phyloP scores from a whole-genome alignment of 2,329 filamentous ascomycete genomes.

The Calonectria henricotiae region DNA sequence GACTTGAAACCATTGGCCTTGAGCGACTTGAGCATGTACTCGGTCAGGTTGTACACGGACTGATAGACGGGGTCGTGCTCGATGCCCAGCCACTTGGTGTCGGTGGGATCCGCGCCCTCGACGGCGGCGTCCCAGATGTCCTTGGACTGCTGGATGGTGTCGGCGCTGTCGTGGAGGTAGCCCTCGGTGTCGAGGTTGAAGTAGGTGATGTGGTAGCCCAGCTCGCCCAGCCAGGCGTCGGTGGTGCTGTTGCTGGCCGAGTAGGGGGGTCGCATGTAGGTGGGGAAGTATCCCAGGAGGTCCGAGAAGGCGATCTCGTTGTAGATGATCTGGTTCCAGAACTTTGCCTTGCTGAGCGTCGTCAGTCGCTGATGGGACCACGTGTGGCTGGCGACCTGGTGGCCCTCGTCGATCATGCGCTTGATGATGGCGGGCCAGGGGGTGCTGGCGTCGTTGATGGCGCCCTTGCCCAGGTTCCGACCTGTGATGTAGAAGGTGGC shows the following conservation, averaged over 20 bases:
- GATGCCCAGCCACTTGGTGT: slow-evolving; percentile 67
- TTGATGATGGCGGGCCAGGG: slow-evolving; percentile 58
- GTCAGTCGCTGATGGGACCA: slow-evolving; percentile 65
- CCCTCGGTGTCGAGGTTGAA: slow-evolving; percentile 76
- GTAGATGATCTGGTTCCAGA: slow-evolving; percentile 61
- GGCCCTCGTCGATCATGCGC: slow-evolving; percentile 69
- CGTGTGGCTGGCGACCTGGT: slow-evolving; percentile 74
- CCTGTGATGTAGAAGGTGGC: slow-evolving; percentile 61
- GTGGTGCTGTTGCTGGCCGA: slow-evolving; percentile 62
- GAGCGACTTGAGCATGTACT: slow-evolving; percentile 63
- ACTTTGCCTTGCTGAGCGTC: slow-evolving; percentile 54
- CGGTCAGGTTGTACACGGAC: slow-evolving; percentile 62
- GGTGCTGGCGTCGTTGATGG: slow-evolving; percentile 60
- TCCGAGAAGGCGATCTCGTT: slow-evolving; percentile 63
- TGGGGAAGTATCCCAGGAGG: slow-evolving; percentile 61
- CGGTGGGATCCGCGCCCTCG: slow-evolving; percentile 53
- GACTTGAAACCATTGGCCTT: slow-evolving; percentile 60
- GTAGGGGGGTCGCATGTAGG: slow-evolving; percentile 65
- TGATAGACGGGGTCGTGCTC: slow-evolving; percentile 68
- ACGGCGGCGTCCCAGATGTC: slow-evolving; percentile 58
- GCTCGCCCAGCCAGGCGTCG: slow-evolving; percentile 58
- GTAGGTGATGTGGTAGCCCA: slow-evolving; percentile 74
- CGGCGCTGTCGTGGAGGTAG: slow-evolving; percentile 68
- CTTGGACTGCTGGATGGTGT: slow-evolving; percentile 66
- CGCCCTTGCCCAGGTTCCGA: slow-evolving; percentile 59